Percentiles rank a stretch among this genome's conserved stretches.
Conservation (phyloP, 2,329 filamentous ascomycete genomes). For the Emericellopsis atlantica region DNA sequence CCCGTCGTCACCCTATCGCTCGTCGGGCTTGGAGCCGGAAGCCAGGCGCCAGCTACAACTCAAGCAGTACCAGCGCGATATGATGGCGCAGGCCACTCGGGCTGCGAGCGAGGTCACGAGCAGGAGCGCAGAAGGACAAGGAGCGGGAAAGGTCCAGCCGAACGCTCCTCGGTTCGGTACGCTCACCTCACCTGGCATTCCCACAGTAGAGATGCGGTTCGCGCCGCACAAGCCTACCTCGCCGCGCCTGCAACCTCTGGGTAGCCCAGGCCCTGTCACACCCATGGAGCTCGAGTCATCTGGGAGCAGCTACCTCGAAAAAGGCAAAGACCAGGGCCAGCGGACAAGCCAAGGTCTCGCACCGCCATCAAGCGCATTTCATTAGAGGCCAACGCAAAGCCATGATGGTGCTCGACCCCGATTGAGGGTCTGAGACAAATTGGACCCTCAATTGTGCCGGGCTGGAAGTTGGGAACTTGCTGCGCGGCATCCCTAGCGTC, state of each 20-base stretch:
- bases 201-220: background rate
- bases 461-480: too few species aligned
- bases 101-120: constrained; percentile 22
- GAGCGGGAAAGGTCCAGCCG: background rate
- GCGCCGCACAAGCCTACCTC: constrained; percentile 32
- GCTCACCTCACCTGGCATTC: background rate
- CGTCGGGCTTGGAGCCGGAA: constrained; percentile 21
- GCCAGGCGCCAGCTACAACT: constrained; percentile 36
- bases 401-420: too few species aligned
- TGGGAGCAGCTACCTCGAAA: constrained; percentile 22
- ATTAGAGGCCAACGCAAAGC: background rate
- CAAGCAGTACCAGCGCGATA: constrained; percentile 47
- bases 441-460: too few species aligned
- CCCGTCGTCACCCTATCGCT: constrained; percentile 1
- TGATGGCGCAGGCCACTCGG: constrained; percentile 43
- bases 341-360: background rate
- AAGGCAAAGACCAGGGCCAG: background rate
- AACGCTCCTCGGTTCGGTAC: background rate
- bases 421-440: too few species aligned
- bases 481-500: too few species aligned
- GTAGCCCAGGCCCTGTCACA: constrained; percentile 48
- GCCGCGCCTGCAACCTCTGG: constrained; percentile 36
- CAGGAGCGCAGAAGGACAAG: constrained; percentile 9
- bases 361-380: background rate
- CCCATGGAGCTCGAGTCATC: constrained; percentile 41